phyloP scores from a whole-genome alignment of 2,329 filamentous ascomycete genomes.

The Chrysoporthe cubensis region DNA sequence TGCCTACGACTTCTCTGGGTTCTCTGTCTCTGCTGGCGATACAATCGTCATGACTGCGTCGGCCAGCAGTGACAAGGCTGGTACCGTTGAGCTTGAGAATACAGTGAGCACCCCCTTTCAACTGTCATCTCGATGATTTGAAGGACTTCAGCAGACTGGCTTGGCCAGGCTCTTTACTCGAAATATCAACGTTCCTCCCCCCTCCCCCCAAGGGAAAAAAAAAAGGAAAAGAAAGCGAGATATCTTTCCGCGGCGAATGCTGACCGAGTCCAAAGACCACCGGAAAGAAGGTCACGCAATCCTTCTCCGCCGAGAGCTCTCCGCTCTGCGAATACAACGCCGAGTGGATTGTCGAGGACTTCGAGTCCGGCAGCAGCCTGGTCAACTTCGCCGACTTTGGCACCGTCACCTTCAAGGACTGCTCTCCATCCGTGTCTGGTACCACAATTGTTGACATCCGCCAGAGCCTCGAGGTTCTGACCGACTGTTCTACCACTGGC shows the following conservation, averaged over 20 bases:
- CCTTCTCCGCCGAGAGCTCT: slow-evolving; percentile 47
- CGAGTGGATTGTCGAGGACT: slow-evolving; percentile 66
- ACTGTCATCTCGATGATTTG: not conserved
- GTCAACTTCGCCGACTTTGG: slow-evolving; percentile 52
- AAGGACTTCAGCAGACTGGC: not conserved
- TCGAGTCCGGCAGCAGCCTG: slow-evolving; percentile 41
- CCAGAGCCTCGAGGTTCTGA: slow-evolving; percentile 22
- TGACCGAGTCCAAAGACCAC: slow-evolving; percentile 39
- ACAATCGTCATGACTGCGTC: slow-evolving; percentile 33
- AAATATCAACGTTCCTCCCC: no score
- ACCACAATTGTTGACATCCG: slow-evolving; percentile 44
- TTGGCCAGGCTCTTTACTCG: not conserved
- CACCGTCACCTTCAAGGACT: slow-evolving; percentile 45
- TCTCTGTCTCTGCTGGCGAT: slow-evolving; percentile 26
- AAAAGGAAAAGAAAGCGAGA: not conserved
- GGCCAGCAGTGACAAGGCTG: slow-evolving; percentile 44
- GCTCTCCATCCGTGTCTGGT: slow-evolving; percentile 38
- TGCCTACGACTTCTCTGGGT: slow-evolving; percentile 36
- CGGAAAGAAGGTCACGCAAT: slow-evolving; percentile 54
- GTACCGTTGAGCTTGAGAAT: slow-evolving; percentile 51
- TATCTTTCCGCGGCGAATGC: not conserved
- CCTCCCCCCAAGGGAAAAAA: not conserved
- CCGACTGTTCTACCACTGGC: slow-evolving; percentile 22
- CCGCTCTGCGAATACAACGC: slow-evolving; percentile 58
- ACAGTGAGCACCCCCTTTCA: not conserved